Evolutionary conservation across 1,284 basidiomycete genomes (phyloP).

Genomic region (Neolentinus lepideus): DNA sequence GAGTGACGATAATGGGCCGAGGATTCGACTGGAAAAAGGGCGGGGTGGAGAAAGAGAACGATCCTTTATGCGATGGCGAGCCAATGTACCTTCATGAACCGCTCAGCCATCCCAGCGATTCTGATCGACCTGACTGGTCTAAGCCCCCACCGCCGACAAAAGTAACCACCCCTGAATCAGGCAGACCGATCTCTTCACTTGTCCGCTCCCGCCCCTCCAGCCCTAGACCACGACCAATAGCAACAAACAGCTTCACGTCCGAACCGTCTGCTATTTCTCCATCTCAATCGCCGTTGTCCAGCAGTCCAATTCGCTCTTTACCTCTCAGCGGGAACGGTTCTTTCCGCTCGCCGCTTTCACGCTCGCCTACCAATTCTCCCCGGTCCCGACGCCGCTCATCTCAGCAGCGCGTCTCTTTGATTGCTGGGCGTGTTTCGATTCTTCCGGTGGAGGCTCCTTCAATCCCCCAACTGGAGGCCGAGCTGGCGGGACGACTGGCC

Average conservation of each 20-base stretch:
- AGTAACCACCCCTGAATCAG: background rate
- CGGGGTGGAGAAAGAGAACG: constrained; percentile 21
- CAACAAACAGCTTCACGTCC: constrained; percentile 11
- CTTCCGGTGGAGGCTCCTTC: constrained; percentile 63
- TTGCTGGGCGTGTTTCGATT: constrained; percentile 72
- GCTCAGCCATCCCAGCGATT: background rate
- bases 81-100: background rate
- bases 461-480: constrained; percentile 44
- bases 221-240: constrained; percentile 9
- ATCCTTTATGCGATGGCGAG: constrained; percentile 4
- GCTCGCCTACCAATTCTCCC: constrained; percentile 33
- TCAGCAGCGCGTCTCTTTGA: constrained; percentile 73
- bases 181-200: constrained; percentile 5
- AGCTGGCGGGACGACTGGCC: constrained; percentile 46
- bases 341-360: constrained; percentile 24
- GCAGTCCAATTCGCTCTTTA: constrained; percentile 17
- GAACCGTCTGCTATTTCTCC: constrained; percentile 25
- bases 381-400: constrained; percentile 69
- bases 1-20: constrained; percentile 72
- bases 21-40: constrained; percentile 69
- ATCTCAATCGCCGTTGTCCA: constrained; percentile 21
- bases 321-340: constrained; percentile 16
- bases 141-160: constrained; percentile 8
- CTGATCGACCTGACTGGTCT: constrained; percentile 1
- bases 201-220: constrained; percentile 11